These are phyloP conservation scores for Hyaloscypha finlandica DNA, from an alignment of 495 filamentous ascomycete genomes.

Conservation along the genomic window DNA sequence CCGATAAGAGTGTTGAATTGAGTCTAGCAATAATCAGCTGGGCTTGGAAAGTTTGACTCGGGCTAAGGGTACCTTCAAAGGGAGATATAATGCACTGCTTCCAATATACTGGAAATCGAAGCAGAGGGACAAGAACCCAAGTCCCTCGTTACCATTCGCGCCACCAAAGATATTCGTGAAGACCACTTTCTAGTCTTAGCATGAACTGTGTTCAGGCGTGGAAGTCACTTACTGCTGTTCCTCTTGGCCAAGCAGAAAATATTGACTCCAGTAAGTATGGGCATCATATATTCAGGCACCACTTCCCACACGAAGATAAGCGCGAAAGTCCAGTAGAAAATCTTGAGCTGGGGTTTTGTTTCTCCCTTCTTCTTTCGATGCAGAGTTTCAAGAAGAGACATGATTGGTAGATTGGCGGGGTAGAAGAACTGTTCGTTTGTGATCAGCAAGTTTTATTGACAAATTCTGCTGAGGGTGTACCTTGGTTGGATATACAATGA, in stretches of 20 bases:
- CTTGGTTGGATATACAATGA: slow-evolving; percentile 54
- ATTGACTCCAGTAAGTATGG: slow-evolving; percentile 54
- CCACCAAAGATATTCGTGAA: slow-evolving; percentile 62
- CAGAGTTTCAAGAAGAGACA: slow-evolving; percentile 46
- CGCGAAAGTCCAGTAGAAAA: slow-evolving; percentile 43
- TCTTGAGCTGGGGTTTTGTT: slow-evolving; percentile 37
- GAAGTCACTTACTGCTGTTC: slow-evolving; percentile 30
- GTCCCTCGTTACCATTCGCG: slow-evolving; percentile 47
- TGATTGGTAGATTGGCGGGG: slow-evolving; percentile 43
- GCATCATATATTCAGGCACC: slow-evolving; percentile 57
- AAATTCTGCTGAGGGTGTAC: slow-evolving; percentile 24
- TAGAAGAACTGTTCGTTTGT: slow-evolving; percentile 44
- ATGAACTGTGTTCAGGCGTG: too few species aligned
- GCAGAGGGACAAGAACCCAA: slow-evolving; percentile 37
- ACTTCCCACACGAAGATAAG: slow-evolving; percentile 51
- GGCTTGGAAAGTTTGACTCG: too few species aligned
- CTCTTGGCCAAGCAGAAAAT: slow-evolving; percentile 57
- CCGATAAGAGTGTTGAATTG: slow-evolving; percentile 15
- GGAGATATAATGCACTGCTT: slow-evolving; percentile 9
- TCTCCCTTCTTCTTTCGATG: slow-evolving; percentile 31
- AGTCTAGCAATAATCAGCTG: not conserved
- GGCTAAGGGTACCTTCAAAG: not conserved
- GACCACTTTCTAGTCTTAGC: slow-evolving; percentile 31
- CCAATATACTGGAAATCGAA: slow-evolving; percentile 53
- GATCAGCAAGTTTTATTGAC: not conserved